These are phyloP conservation scores for Colletotrichum navitas DNA, from an alignment of 2,329 filamentous ascomycete species.

Conservation along the genomic window DNA sequence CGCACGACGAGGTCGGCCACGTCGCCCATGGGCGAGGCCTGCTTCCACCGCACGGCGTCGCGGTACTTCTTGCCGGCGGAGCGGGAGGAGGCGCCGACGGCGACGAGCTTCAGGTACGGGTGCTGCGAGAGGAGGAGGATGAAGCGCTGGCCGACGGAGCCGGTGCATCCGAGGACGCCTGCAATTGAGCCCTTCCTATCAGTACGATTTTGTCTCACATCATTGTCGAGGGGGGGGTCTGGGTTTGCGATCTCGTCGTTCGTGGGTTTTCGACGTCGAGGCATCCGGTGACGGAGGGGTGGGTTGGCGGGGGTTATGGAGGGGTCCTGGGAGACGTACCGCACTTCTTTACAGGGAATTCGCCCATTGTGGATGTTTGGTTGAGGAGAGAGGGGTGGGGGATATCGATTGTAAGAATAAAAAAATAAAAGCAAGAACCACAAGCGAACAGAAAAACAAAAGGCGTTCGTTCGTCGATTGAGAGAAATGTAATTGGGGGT, in stretches of 20 bases:
- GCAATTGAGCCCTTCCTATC: conserved; percentile 1
- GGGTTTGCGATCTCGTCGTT: conserved; percentile 1
- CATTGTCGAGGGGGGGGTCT: conserved; percentile 18
- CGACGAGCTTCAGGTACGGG: conserved; percentile 87
- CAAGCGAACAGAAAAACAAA: not conserved
- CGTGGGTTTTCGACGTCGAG: conserved; percentile 1
- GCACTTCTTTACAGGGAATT: conserved; percentile 70
- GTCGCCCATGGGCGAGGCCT: conserved; percentile 83
- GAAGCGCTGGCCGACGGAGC: conserved; percentile 95
- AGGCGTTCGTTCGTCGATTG: conserved; percentile 1
- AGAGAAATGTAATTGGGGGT: conserved; percentile 4
- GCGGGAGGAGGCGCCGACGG: conserved; percentile 88
- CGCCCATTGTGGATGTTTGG: conserved; percentile 45
- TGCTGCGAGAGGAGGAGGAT: conserved; percentile 92
- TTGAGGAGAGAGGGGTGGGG: not conserved
- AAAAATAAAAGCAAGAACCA: not conserved
- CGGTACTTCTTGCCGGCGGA: conserved; percentile 95
- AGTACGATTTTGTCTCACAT: conserved; percentile 11
- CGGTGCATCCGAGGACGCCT: conserved; percentile 90
- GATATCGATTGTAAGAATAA: conserved; percentile 20
- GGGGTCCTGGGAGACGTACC: conserved; percentile 55
- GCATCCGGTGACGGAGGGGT: conserved; percentile 28
- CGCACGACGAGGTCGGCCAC: conserved; percentile 87
- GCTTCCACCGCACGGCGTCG: conserved; percentile 96
- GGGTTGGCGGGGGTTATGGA: conserved; percentile 39